Base-by-base conservation (phyloP, 23 red algal genomes). In the Gracilaria caudata region DNA sequence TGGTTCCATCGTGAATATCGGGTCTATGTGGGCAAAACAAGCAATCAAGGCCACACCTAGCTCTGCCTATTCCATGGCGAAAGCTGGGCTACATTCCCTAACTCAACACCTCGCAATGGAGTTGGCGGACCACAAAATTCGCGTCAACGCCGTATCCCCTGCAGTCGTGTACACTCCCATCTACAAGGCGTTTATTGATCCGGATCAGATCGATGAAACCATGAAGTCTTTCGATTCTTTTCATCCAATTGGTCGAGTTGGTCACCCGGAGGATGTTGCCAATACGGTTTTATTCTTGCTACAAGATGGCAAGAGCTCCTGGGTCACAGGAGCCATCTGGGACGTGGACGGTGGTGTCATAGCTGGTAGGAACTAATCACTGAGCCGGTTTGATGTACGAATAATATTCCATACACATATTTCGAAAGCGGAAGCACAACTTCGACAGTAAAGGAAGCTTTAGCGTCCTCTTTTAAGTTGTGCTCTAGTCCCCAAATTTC, bases 91-190 rank as follows among this genome's bases (percentile, higher is more conserved):
- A 25, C 70, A 86, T 37, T 40, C 82, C 30, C 11, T 93, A 1
- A 86, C 80, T 17, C 64, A 73, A 29, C 64, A 64, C 12, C 74
- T 93, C 80, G 90, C 81, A 40, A 66, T 78, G 35, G 90, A 93
- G 84, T 74, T 81, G 80, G 90, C 90, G 37, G 41, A 58, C 34
- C 80, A 83, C 30, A 66, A 73, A 17, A 83, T 93, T 44, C 90
- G 83, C 35, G 80, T 93, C 16, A 93, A 93, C 63, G 81, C 81
- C n/a, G 83, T 93, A n/a, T 66, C 90, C 1, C 90, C 90, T n/a
- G 78, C 81, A 44, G 82, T 86, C 19, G 84, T 93, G 41, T 40
- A 93, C 36, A 93, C 90, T 7, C 78, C 78, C n/a, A 63, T 93
- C 19, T 86, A 79, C 65, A 77, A 64, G 29, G 55, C 74, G 45